A percentile compares a stretch with the other conserved stretches of the same genome.
These are phyloP conservation scores for Canna indica DNA, from an alignment of 176 grass and related monocot species.

Conservation along the genomic window DNA sequence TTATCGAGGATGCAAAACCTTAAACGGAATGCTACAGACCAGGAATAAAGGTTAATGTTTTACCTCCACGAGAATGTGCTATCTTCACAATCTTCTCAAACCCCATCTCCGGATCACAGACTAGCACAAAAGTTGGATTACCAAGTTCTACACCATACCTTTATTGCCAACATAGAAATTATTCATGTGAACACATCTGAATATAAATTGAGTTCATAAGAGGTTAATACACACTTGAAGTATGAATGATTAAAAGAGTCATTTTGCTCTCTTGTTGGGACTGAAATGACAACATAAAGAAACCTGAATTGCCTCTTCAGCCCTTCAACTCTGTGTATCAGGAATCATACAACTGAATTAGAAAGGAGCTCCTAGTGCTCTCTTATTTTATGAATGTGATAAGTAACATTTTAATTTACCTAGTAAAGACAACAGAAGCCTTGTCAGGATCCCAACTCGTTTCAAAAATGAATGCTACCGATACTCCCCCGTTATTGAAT, in stretches of 20 bases:
- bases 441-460: conserved; percentile 47
- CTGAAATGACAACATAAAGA: conserved; percentile 50
- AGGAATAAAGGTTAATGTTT: conserved; percentile 8
- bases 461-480: conserved; percentile 71
- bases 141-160: conserved; percentile 64
- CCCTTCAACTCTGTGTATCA: conserved; percentile 38
- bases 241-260: conserved; percentile 65
- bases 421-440: conserved; percentile 39
- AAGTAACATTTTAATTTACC: conserved; percentile 24
- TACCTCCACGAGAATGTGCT: conserved; percentile 76
- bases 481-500: conserved; percentile 64
- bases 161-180: conserved; percentile 11
- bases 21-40: neutral
- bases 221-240: conserved; percentile 39
- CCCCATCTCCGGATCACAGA: conserved; percentile 62
- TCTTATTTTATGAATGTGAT: neutral
- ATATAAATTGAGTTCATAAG: conserved; percentile 7
- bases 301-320: conserved; percentile 70
- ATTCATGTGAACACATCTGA: conserved; percentile 1
- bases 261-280: conserved; percentile 58
- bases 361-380: neutral
- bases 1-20: neutral
- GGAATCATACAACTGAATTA: conserved; percentile 7
- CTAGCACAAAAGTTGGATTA: conserved; percentile 61
- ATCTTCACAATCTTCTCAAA: conserved; percentile 89